Conservation (phyloP, 768 basidiomycete genomes). For the Lactifluus pinguis region DNA sequence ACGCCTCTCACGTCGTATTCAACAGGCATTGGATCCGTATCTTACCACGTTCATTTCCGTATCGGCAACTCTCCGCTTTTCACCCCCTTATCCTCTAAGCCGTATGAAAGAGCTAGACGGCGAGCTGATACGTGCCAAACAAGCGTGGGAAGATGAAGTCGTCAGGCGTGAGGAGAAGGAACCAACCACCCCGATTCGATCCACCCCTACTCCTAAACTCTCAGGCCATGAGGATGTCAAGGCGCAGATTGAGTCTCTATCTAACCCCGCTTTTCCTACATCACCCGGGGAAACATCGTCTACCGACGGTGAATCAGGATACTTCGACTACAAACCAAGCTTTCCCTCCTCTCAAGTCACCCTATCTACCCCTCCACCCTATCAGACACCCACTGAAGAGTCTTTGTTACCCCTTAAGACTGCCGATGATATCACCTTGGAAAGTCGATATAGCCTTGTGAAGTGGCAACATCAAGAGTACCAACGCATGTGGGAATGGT, state of each 20-base stretch:
- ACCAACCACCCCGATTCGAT: slow-evolving; percentile 20
- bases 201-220: slow-evolving; percentile 16
- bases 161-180: slow-evolving; percentile 64
- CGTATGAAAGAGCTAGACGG: slow-evolving; percentile 86
- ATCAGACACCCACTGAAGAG: slow-evolving; percentile 30
- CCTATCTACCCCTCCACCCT: slow-evolving; percentile 16
- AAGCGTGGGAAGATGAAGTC: slow-evolving; percentile 83
- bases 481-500: slow-evolving; percentile 92
- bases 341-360: slow-evolving; percentile 25
- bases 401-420: slow-evolving; percentile 46
- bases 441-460: slow-evolving; percentile 60
- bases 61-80: slow-evolving; percentile 86
- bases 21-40: slow-evolving; percentile 78
- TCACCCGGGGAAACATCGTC: slow-evolving; percentile 27
- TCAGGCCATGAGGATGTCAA: slow-evolving; percentile 41
- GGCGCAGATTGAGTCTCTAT: slow-evolving; percentile 54
- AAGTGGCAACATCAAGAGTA: slow-evolving; percentile 83
- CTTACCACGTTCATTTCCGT: slow-evolving; percentile 83
- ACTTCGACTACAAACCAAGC: slow-evolving; percentile 34
- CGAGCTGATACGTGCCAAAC: slow-evolving; percentile 56
- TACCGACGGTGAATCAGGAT: slow-evolving; percentile 25
- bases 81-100: slow-evolving; percentile 80
- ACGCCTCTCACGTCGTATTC: slow-evolving; percentile 66
- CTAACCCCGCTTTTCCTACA: slow-evolving; percentile 30
- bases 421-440: slow-evolving; percentile 57